Percentiles rank a stretch among this genome's conserved stretches.
Conservation (phyloP, 805 yeast genomes). For the Candida montana region DNA sequence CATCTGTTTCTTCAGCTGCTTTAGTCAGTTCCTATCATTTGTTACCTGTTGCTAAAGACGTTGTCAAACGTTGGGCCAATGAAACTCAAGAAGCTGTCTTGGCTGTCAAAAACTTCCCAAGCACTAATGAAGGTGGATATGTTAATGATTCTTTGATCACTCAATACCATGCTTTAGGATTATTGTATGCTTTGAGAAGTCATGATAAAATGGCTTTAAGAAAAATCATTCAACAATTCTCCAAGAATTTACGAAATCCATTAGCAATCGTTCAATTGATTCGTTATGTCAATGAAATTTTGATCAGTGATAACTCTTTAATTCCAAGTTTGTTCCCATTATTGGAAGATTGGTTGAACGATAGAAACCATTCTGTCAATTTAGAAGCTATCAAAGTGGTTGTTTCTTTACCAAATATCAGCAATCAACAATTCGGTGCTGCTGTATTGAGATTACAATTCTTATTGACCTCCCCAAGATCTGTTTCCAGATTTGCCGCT, state of each 20-base stretch:
- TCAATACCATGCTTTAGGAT: slow-evolving; percentile 94
- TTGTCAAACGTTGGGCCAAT: slow-evolving; percentile 88
- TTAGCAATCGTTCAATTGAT: slow-evolving; percentile 83
- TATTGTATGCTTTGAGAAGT: slow-evolving; percentile 79
- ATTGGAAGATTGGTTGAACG: slow-evolving; percentile 65
- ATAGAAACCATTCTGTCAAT: slow-evolving; percentile 84
- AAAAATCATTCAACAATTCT: slow-evolving; percentile 79
- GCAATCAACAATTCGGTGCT: slow-evolving; percentile 58
- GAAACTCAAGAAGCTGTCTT: slow-evolving; percentile 90
- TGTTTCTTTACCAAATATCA: slow-evolving; percentile 34
- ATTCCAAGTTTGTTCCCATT: slow-evolving; percentile 53
- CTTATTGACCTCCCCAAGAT: slow-evolving; percentile 80
- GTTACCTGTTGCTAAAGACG: slow-evolving; percentile 83
- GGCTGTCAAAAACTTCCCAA: slow-evolving; percentile 40
- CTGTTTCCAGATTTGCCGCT: slow-evolving; percentile 88
- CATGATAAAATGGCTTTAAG: slow-evolving; percentile 92
- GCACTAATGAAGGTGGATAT: slow-evolving; percentile 33
- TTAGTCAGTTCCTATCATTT: slow-evolving; percentile 86
- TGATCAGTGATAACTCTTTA: slow-evolving; percentile 66
- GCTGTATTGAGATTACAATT: slow-evolving; percentile 73
- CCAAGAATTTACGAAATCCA: slow-evolving; percentile 64
- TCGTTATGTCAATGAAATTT: slow-evolving; percentile 69
- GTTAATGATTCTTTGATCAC: slow-evolving; percentile 75
- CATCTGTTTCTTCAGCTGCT: slow-evolving; percentile 89
- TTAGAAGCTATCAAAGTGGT: slow-evolving; percentile 78